Conservation (phyloP, 768 basidiomycete genomes). For the Amanita muscaria region DNA sequence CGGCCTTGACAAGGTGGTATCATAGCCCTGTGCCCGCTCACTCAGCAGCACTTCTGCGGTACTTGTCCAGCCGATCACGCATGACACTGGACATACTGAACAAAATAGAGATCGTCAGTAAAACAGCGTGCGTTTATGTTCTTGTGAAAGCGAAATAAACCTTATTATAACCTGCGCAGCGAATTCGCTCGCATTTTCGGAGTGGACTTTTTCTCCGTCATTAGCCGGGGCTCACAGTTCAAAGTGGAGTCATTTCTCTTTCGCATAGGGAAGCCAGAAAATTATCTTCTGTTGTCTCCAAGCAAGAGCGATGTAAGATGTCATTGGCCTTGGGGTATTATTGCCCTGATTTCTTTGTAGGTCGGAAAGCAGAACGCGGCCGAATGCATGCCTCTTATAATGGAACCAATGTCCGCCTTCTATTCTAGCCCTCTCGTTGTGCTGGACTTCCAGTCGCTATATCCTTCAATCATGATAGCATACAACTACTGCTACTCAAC, state of each 20-base stretch:
- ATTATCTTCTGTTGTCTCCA: slow-evolving; percentile 84
- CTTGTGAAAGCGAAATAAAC: neutral
- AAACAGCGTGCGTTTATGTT: slow-evolving; percentile 66
- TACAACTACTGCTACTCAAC: slow-evolving; percentile 98
- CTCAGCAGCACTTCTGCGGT: slow-evolving; percentile 43
- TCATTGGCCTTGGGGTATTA: slow-evolving; percentile 1
- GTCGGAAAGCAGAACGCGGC: slow-evolving; percentile 95
- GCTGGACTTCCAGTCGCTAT: slow-evolving; percentile 92
- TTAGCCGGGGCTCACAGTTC: slow-evolving; percentile 93
- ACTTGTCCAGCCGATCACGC: slow-evolving; percentile 55
- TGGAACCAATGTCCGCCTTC: slow-evolving; percentile 90
- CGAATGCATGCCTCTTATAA: slow-evolving; percentile 90
- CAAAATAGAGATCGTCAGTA: slow-evolving; percentile 71
- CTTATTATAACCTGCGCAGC: slow-evolving; percentile 29
- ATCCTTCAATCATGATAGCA: slow-evolving; percentile 97
- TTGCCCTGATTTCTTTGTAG: slow-evolving; percentile 31
- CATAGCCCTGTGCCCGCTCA: slow-evolving; percentile 49
- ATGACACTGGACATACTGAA: slow-evolving; percentile 78
- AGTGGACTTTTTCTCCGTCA: slow-evolving; percentile 92
- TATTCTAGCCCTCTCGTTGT: slow-evolving; percentile 91
- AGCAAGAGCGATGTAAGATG: slow-evolving; percentile 68
- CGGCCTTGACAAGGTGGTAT: slow-evolving; percentile 63
- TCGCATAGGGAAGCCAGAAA: slow-evolving; percentile 93
- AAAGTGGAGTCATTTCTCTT: slow-evolving; percentile 99
- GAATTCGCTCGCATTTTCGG: slow-evolving; percentile 98